These are phyloP conservation scores for Tricholoma matsutake DNA, from an alignment of 768 basidiomycete genomes.

Conservation along the genomic window DNA sequence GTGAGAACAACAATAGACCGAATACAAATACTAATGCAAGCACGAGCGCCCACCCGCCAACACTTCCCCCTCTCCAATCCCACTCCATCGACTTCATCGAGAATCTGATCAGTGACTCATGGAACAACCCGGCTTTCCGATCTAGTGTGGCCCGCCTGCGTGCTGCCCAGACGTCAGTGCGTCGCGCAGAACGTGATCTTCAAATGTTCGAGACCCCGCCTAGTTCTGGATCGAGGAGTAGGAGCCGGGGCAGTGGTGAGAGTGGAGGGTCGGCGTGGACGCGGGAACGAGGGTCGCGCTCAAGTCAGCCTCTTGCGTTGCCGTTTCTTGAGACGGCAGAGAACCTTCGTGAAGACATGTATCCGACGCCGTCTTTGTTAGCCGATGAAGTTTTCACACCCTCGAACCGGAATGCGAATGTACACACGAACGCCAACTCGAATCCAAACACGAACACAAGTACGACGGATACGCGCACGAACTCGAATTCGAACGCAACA, in stretches of 20 bases:
- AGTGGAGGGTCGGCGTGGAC: background rate
- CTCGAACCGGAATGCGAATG: background rate
- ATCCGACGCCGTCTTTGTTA: background rate
- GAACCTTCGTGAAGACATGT: background rate
- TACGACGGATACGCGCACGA: background rate
- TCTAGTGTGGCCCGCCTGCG: background rate
- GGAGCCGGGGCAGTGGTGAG: background rate
- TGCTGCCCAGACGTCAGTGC: background rate
- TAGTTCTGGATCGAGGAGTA: background rate
- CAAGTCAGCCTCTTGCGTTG: background rate
- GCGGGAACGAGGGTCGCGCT: background rate
- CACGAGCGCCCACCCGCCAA: constrained; percentile 7
- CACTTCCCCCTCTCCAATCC: background rate
- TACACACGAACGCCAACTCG: background rate
- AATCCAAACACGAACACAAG: background rate
- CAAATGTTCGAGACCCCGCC: background rate
- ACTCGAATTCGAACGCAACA: background rate
- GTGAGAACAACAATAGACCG: background rate
- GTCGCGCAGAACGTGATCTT: background rate
- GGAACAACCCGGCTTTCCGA: background rate
- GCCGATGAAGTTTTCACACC: background rate
- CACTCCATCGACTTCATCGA: background rate
- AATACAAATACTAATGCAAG: background rate
- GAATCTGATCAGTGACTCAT: background rate
- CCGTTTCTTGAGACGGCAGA: background rate